Evolutionary conservation across 2,329 filamentous ascomycete species (phyloP).

Genomic region (Monosporascus sp.): DNA sequence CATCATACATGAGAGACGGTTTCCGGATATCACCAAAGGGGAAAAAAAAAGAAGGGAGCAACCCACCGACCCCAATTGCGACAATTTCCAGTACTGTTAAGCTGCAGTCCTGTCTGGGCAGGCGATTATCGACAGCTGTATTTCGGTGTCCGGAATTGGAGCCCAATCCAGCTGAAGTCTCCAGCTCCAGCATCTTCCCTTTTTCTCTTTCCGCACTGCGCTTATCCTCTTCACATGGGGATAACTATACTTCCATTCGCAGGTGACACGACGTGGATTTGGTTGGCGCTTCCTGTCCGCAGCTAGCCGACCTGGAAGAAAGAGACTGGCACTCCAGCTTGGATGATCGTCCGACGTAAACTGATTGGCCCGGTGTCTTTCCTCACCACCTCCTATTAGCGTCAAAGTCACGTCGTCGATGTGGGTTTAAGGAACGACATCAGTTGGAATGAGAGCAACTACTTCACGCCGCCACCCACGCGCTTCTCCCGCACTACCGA

Average conservation of each 20-base stretch:
- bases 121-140: background rate
- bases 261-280: background rate
- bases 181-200: background rate
- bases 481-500: conserved; percentile 3
- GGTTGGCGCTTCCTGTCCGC: background rate
- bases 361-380: background rate
- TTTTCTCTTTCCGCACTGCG: background rate
- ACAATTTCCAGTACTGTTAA: background rate
- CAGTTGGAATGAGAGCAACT: conserved; percentile 16
- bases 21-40: background rate
- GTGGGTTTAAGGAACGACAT: background rate
- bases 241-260: background rate
- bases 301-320: background rate
- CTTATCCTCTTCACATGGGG: background rate
- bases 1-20: background rate
- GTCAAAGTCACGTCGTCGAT: background rate
- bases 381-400: background rate
- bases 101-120: background rate
- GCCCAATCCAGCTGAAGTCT: background rate
- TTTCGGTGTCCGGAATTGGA: background rate
- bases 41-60: background rate
- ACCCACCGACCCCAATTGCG: too few relatives aligned
- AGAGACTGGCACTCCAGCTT: background rate
- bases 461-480: conserved; percentile 11
- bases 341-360: background rate